Conservation (phyloP, 257 asterid species). For the Solanum okadae region DNA sequence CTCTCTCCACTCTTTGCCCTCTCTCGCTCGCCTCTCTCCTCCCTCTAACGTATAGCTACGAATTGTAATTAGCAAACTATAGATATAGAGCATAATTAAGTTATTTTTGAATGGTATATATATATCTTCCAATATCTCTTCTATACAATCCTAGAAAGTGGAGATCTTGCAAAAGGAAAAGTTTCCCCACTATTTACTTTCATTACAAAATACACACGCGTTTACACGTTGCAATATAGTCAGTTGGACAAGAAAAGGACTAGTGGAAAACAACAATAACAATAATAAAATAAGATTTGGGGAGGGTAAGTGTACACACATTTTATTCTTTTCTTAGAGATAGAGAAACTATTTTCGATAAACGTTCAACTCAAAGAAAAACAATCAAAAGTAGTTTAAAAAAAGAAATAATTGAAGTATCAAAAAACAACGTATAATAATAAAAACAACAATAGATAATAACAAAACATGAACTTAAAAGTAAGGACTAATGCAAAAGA, state of each 20-base stretch:
- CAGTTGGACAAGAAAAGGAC: neutral
- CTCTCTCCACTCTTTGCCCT: too few relatives aligned
- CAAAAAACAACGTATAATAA: neutral
- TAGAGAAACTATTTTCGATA: fast-evolving
- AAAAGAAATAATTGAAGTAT: fast-evolving
- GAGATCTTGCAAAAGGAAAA: neutral
- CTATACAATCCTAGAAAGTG: neutral
- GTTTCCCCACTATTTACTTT: neutral
- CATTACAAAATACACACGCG: neutral
- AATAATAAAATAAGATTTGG: neutral
- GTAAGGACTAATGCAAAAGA: too few relatives aligned
- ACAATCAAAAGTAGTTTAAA: fast-evolving
- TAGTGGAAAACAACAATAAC: neutral
- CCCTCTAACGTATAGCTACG: too few relatives aligned
- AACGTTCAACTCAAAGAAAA: fast-evolving
- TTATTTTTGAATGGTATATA: too few relatives aligned
- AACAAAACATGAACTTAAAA: neutral
- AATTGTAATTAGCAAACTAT: too few relatives aligned
- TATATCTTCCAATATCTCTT: neutral
- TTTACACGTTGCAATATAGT: neutral
- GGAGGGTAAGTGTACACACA: fast-evolving
- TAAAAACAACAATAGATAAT: neutral
- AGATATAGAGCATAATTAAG: too few relatives aligned
- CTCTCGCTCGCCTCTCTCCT: too few relatives aligned
- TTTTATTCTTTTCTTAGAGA: neutral